Evolutionary conservation across 352 stramenopile genomes (phyloP).

Genomic region (Pythium insidiosum): DNA sequence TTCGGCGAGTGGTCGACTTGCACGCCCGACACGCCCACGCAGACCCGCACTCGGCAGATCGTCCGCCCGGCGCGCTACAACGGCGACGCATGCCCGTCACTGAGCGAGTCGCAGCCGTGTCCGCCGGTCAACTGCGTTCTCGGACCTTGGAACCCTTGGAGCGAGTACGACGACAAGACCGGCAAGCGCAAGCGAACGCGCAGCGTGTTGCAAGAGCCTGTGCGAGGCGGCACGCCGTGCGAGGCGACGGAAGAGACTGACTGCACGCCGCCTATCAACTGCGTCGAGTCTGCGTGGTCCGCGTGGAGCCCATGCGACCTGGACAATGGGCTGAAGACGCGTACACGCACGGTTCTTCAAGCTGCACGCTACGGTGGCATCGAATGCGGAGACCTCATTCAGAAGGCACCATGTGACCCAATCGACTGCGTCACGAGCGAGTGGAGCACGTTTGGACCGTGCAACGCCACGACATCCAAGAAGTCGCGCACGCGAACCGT

Average conservation of each 20-base stretch:
- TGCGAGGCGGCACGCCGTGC: slow-evolving; percentile 36
- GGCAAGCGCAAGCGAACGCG: slow-evolving; percentile 11
- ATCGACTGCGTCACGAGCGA: slow-evolving; percentile 4
- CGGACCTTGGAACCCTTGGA: slow-evolving; percentile 9
- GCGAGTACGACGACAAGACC: slow-evolving; percentile 8
- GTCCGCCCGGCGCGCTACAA: slow-evolving; percentile 24
- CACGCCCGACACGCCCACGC: slow-evolving; percentile 27
- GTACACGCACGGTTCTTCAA: neutral
- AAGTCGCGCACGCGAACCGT: slow-evolving; percentile 29
- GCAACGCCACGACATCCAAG: slow-evolving; percentile 20
- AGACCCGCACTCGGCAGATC: slow-evolving; percentile 21
- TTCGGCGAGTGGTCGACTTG: slow-evolving; percentile 45
- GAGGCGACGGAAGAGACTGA: slow-evolving; percentile 23
- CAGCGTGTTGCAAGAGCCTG: slow-evolving; percentile 2
- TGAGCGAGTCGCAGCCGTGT: slow-evolving; percentile 32
- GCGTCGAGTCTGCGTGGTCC: slow-evolving; percentile 34
- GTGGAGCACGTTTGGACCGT: slow-evolving; percentile 6
- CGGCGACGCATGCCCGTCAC: slow-evolving; percentile 27
- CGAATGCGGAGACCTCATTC: slow-evolving; percentile 1
- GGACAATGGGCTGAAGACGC: slow-evolving; percentile 28
- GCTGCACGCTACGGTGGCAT: slow-evolving; percentile 5
- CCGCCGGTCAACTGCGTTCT: slow-evolving; percentile 23
- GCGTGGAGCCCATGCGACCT: slow-evolving; percentile 31
- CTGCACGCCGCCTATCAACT: slow-evolving; percentile 35
- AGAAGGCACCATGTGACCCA: slow-evolving; percentile 9